Base-by-base conservation (phyloP, 2,329 filamentous ascomycete species). In the Colletotrichum graminicola region DNA sequence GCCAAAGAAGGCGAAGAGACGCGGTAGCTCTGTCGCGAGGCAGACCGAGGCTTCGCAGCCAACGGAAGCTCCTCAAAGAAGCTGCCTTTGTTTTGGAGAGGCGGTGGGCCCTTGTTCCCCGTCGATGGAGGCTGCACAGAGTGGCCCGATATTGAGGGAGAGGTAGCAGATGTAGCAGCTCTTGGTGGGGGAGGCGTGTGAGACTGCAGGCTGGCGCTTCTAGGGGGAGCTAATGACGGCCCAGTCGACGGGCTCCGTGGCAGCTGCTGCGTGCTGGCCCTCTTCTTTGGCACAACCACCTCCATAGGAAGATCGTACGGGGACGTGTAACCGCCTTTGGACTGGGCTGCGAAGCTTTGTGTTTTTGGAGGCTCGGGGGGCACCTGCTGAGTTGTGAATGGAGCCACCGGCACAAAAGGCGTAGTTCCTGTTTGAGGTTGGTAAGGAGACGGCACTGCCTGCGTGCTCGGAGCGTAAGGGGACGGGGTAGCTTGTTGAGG, bases 271-370 rank as follows among this genome's bases (percentile, higher is more conserved):
- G 88, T 85, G 76, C 88, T 90, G 7, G 84, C 80, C 63, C 91
- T 85, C 84, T 92, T 91, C 79, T 90, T 86, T 77, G 92, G 90
- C 75, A 92, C 92, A 36, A 92, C 88, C 39, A 99, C 88, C 66
- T 98, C 95, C 82, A 96, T 93, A 5, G 96, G 96, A 26, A 99
- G 86, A 82, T 99, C 97, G 77, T 98, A 99, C 0, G 96, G 96
- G 26, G 95, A 98, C 60, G 92, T 88, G 79, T 99, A 99, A 10
- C 95, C 95, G 67, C 93, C 93, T 81, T 97, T 98, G 3, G 94
- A 85, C 80, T 97, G 97, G 80, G 95, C 92, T 7, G 89, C 94
- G 80, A 97, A 99, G 81, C 95, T 98, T 79, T 97, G 90, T 1
- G 89, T 86, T 81, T 90, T 90, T 39, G 81, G 81, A 70, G 87